Percentiles rank a stretch among this genome's conserved stretches.
Conservation (phyloP, 225 moss, liverwort and hornwort species). For the Physcomitrellopsis africana region DNA sequence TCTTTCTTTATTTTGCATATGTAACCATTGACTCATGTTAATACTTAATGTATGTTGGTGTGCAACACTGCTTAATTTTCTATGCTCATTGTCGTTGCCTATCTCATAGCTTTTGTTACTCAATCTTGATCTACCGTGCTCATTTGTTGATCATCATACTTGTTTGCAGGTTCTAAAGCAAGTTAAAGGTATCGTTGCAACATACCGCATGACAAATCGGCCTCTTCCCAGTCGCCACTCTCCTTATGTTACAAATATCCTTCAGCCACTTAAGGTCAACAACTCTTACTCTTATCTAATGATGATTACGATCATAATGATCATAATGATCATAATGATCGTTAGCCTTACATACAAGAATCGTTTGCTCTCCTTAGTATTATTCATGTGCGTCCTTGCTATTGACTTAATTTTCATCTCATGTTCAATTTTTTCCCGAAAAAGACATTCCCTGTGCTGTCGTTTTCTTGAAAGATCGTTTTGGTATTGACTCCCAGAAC, state of each 20-base stretch:
- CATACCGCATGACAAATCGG: constrained; percentile 90
- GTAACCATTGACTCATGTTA: neutral
- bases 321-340: too few relatives aligned
- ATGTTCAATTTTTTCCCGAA: constrained; percentile 2
- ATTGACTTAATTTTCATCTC: neutral
- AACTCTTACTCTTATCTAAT: constrained; percentile 1
- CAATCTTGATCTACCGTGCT: neutral
- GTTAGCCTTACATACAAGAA: neutral
- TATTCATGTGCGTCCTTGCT: neutral
- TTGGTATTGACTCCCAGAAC: constrained; percentile 6
- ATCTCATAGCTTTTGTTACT: constrained; percentile 8
- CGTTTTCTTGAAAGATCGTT: neutral
- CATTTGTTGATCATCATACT: constrained; percentile 16
- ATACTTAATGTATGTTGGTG: constrained; percentile 12
- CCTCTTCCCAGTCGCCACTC: constrained; percentile 86
- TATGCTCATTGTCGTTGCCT: neutral
- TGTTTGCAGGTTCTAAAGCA: constrained; percentile 77
- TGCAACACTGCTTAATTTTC: constrained; percentile 13
- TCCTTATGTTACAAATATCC: constrained; percentile 78
- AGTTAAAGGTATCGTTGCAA: constrained; percentile 86
- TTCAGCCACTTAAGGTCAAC: constrained; percentile 82
- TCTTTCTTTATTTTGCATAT: neutral
- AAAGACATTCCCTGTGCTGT: constrained; percentile 4
- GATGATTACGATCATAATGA: neutral
- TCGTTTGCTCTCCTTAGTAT: neutral